Evolutionary conservation across 768 basidiomycete species (phyloP).

Genomic region (Vararia minispora): DNA sequence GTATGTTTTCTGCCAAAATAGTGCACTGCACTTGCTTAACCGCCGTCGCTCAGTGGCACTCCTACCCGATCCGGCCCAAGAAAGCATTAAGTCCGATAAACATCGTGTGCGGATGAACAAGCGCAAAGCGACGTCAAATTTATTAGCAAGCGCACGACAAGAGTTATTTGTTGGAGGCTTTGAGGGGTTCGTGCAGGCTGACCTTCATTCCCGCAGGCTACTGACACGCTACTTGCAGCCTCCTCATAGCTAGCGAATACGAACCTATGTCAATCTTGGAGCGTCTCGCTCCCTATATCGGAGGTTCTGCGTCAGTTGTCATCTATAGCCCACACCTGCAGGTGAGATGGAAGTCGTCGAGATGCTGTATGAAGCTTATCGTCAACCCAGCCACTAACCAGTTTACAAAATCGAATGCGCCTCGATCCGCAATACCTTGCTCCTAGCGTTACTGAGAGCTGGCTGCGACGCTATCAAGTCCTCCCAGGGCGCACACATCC

Average conservation of each 20-base stretch:
- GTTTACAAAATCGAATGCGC: conserved; percentile 64
- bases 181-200: conserved; percentile 53
- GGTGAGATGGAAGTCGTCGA: conserved; percentile 28
- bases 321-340: conserved; percentile 78
- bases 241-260: conserved; percentile 76
- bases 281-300: conserved; percentile 61
- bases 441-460: conserved; percentile 75
- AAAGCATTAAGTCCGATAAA: conserved; percentile 57
- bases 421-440: conserved; percentile 57
- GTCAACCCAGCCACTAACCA: conserved; percentile 50
- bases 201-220: not conserved
- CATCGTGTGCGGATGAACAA: conserved; percentile 65
- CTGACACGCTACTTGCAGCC: conserved; percentile 26
- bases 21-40: too few relatives aligned
- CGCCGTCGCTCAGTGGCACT: conserved; percentile 43
- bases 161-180: conserved; percentile 84
- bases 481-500: conserved; percentile 97
- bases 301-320: conserved; percentile 79
- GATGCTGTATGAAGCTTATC: too few relatives aligned
- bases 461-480: conserved; percentile 85
- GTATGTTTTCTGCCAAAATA: conserved; percentile 25
- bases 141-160: conserved; percentile 52
- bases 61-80: conserved; percentile 45
- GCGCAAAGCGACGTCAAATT: conserved; percentile 59
- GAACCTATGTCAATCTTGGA: conserved; percentile 77